A percentile compares a stretch with the other conserved stretches of the same genome.
Conservation (phyloP, 208 protist species). For the Acanthamoeba culbertsoni region DNA sequence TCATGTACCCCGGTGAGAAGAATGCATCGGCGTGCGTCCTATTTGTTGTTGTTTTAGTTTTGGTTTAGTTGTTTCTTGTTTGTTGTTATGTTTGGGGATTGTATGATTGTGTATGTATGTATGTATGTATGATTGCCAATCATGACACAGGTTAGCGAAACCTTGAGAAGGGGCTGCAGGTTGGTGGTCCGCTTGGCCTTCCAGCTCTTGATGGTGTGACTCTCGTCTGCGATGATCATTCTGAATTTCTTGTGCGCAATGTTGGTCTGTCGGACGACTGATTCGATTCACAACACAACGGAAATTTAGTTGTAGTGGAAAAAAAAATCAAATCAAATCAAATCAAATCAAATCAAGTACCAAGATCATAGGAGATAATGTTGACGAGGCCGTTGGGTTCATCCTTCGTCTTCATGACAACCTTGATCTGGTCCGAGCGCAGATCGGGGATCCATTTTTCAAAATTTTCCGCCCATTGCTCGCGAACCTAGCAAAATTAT, state of each 20-base stretch:
- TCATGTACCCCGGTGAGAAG: conserved; percentile 89
- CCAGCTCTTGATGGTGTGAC: conserved; percentile 92
- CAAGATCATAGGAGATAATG: conserved; percentile 83
- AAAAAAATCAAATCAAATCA: background rate
- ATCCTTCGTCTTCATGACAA: conserved; percentile 74
- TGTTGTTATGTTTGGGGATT: too few relatives aligned
- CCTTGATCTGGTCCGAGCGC: conserved; percentile 76
- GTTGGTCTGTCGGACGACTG: background rate
- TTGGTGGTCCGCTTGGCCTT: conserved; percentile 85
- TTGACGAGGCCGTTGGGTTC: conserved; percentile 63
- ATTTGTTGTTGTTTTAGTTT: too few relatives aligned
- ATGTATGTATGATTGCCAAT: too few relatives aligned
- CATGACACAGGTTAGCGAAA: too few relatives aligned
- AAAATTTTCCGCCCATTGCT: conserved; percentile 16
- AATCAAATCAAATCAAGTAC: background rate
- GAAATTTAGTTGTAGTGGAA: background rate
- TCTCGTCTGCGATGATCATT: conserved; percentile 93
- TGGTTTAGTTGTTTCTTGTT: too few relatives aligned
- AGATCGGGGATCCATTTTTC: conserved; percentile 68
- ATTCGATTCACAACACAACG: too few relatives aligned
- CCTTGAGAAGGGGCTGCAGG: conserved; percentile 87
- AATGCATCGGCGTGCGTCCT: conserved; percentile 84
- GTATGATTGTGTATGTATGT: too few relatives aligned
- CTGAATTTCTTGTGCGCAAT: conserved; percentile 76
- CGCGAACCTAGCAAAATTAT: background rate